These are phyloP conservation scores for Amorphotheca resinae DNA, from an alignment of 495 filamentous ascomycete genomes.

Conservation along the genomic window DNA sequence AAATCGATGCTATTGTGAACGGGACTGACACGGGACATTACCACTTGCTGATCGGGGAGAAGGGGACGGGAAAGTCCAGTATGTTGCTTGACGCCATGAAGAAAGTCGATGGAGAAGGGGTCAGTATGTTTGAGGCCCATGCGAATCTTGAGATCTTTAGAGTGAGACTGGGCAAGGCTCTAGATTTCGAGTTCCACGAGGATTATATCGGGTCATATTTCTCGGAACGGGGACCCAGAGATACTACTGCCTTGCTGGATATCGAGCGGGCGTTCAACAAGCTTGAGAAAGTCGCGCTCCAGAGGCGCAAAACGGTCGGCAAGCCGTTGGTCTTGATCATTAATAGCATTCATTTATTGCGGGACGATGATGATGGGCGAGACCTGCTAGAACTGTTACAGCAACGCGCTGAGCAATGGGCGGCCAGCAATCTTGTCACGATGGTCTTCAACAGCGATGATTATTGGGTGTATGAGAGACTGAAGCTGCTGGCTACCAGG, in stretches of 20 bases:
- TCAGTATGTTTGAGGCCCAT: conserved; percentile 92
- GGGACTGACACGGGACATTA: conserved; percentile 67
- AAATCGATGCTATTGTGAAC: conserved; percentile 65
- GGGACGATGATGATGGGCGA: conserved; percentile 81
- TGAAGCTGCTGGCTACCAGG: conserved; percentile 80
- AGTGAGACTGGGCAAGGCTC: conserved; percentile 76
- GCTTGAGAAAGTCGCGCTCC: conserved; percentile 83
- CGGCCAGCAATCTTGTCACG: conserved; percentile 75
- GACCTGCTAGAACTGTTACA: conserved; percentile 91
- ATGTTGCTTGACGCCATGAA: conserved; percentile 94
- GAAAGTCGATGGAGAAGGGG: conserved; percentile 72
- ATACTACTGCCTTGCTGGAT: conserved; percentile 81
- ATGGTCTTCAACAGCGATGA: conserved; percentile 90
- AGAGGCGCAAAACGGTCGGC: conserved; percentile 42
- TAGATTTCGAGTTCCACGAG: conserved; percentile 83
- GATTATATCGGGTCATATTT: conserved; percentile 95
- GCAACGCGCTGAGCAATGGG: conserved; percentile 92
- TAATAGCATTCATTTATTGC: conserved; percentile 78
- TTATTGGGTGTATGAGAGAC: conserved; percentile 92
- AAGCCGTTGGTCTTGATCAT: conserved; percentile 77
- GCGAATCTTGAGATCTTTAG: conserved; percentile 92
- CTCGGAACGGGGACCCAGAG: conserved; percentile 82
- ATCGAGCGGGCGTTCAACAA: conserved; percentile 97
- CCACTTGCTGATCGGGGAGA: conserved; percentile 87
- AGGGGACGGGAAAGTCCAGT: conserved; percentile 89